A percentile compares a stretch with the other conserved stretches of the same genome.
Conservation (phyloP, 306 rosid species). For the Citrullus amarus region DNA sequence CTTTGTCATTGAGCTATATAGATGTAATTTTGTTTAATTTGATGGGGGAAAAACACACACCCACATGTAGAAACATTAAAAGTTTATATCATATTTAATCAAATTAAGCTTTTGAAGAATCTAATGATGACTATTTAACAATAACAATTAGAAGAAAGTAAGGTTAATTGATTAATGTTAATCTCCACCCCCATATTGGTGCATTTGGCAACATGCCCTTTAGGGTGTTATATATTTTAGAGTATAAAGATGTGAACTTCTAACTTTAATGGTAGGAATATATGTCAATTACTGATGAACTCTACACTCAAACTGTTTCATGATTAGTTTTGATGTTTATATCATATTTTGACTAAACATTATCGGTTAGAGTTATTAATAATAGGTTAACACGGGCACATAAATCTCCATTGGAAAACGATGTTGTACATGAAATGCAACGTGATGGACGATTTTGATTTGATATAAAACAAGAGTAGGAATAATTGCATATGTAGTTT, state of each 20-base stretch:
- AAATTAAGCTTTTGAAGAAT: too few relatives aligned
- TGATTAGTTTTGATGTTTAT: not conserved
- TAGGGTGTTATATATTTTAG: not conserved
- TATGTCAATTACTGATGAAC: too few relatives aligned
- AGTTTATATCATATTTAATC: too few relatives aligned
- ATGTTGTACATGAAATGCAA: too few relatives aligned
- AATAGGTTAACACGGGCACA: not conserved
- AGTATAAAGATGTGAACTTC: too few relatives aligned
- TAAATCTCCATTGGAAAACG: not conserved
- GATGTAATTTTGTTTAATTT: too few relatives aligned
- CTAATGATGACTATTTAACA: too few relatives aligned
- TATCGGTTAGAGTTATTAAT: not conserved
- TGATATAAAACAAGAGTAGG: not conserved
- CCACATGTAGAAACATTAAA: too few relatives aligned
- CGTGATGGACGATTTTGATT: not conserved
- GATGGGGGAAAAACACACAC: too few relatives aligned
- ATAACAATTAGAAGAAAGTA: too few relatives aligned
- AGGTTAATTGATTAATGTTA: not conserved
- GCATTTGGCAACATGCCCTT: not conserved
- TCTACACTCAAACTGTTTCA: fast-evolving
- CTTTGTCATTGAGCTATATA: too few relatives aligned
- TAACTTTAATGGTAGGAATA: too few relatives aligned
- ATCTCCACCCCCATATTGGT: not conserved
- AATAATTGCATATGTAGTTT: not conserved
- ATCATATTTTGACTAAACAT: not conserved